Evolutionary conservation across 495 filamentous ascomycete genomes (phyloP).

Genomic region (Entonaema liquescens): DNA sequence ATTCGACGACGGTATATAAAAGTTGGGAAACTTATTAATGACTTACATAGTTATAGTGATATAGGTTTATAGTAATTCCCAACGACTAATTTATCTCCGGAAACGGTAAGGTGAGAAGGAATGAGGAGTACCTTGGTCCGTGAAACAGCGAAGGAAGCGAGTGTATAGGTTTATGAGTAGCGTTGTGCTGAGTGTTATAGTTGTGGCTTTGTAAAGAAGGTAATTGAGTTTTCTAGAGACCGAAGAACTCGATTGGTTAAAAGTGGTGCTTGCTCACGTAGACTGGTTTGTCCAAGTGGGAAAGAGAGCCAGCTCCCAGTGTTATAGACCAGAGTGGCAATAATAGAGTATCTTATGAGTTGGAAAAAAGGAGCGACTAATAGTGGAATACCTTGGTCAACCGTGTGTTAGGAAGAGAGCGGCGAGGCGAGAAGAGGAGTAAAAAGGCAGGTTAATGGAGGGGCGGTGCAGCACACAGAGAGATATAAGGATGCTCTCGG

Average conservation of each 20-base stretch:
- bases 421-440: constrained; percentile 46
- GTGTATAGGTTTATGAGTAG: constrained; percentile 39
- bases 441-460: constrained; percentile 47
- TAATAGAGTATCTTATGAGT: constrained; percentile 47
- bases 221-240: constrained; percentile 51
- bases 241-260: constrained; percentile 51
- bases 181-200: constrained; percentile 21
- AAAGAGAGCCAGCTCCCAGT: constrained; percentile 63
- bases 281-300: constrained; percentile 48
- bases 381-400: constrained; percentile 49
- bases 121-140: constrained; percentile 30
- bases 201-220: constrained; percentile 51
- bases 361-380: constrained; percentile 56
- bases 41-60: constrained; percentile 54
- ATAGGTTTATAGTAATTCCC: constrained; percentile 41
- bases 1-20: constrained; percentile 38
- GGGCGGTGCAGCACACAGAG: constrained; percentile 55
- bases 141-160: constrained; percentile 36
- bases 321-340: constrained; percentile 60
- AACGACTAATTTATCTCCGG: constrained; percentile 26
- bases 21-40: constrained; percentile 36
- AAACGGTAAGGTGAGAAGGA: constrained; percentile 26
- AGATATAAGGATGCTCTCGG: constrained; percentile 59
- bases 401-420: constrained; percentile 46
- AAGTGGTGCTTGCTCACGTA: constrained; percentile 48